Conservation (phyloP, 768 basidiomycete species). For the Tulasnella sp. region DNA sequence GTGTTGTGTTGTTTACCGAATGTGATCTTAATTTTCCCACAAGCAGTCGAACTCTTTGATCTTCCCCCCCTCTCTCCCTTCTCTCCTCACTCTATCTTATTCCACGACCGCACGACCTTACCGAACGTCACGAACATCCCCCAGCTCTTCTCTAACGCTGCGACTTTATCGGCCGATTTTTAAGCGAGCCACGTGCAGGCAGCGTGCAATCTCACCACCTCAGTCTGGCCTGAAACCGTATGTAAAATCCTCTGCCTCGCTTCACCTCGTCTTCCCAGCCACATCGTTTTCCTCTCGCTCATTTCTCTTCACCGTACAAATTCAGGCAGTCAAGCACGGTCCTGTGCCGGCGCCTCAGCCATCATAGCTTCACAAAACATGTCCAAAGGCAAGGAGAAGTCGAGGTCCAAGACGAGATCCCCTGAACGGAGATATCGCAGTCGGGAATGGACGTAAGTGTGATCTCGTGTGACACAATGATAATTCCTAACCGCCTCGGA, state of each 20-base stretch:
- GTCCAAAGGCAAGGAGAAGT: conserved; percentile 2
- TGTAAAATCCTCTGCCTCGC: neutral
- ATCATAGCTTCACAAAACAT: neutral
- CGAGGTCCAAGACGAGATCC: neutral
- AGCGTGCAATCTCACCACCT: neutral
- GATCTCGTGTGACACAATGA: neutral
- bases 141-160: neutral
- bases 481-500: neutral
- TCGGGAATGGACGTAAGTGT: neutral
- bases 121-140: neutral
- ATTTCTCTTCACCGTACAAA: neutral
- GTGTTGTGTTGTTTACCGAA: neutral
- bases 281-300: neutral
- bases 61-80: neutral
- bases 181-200: neutral
- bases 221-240: neutral
- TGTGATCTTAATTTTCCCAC: neutral
- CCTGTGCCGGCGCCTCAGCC: neutral
- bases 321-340: neutral
- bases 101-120: neutral
- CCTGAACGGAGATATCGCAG: neutral
- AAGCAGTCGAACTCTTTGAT: neutral
- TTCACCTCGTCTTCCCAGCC: neutral
- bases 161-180: neutral
- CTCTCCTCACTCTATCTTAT: neutral